These are phyloP conservation scores for Colletotrichum sublineola DNA, from an alignment of 2,329 filamentous ascomycete genomes.

Conservation along the genomic window DNA sequence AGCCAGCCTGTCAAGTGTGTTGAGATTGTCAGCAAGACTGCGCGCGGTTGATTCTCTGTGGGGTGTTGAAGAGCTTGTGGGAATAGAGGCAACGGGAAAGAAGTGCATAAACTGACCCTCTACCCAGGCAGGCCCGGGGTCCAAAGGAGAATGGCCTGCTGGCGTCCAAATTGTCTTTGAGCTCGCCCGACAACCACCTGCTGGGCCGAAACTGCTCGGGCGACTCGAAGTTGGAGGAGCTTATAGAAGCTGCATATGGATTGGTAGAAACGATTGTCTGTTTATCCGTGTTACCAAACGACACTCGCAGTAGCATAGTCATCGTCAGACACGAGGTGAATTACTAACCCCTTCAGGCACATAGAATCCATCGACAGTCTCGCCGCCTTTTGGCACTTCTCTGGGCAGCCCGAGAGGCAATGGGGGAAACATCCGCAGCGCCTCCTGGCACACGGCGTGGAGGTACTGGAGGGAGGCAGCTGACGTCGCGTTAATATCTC, in stretches of 20 bases:
- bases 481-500: slow-evolving; percentile 42
- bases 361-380: background rate
- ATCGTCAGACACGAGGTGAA: too few relatives aligned
- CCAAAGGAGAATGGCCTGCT: slow-evolving; percentile 22
- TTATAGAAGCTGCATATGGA: slow-evolving; percentile 10
- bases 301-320: too few relatives aligned
- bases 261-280: slow-evolving; percentile 12
- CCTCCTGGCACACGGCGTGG: slow-evolving; percentile 37
- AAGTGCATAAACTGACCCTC: slow-evolving; percentile 4
- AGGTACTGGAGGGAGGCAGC: slow-evolving; percentile 33
- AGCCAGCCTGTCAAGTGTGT: background rate
- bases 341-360: background rate
- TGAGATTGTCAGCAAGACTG: background rate
- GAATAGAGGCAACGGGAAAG: background rate
- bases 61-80: background rate
- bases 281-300: background rate
- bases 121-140: background rate
- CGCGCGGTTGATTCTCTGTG: background rate
- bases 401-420: background rate
- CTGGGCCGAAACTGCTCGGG: slow-evolving; percentile 5
- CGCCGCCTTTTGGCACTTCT: background rate
- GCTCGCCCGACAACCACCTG: background rate
- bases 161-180: slow-evolving; percentile 2
- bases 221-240: background rate
- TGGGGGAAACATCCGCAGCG: slow-evolving; percentile 36